phyloP scores from a whole-genome alignment of 768 basidiomycete genomes.

The Russula lepida region DNA sequence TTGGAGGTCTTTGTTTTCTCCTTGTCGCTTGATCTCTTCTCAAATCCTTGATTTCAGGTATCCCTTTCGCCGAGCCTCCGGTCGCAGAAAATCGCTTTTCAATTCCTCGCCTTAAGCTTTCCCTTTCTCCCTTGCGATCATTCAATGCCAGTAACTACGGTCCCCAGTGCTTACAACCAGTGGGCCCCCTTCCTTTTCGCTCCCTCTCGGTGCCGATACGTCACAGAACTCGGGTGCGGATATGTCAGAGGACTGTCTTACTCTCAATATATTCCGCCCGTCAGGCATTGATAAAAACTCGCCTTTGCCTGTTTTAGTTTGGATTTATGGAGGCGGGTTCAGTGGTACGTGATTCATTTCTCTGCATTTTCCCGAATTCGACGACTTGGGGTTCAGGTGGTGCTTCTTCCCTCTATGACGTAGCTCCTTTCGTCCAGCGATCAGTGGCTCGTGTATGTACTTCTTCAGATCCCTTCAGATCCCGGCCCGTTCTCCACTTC shows the following conservation, averaged over 20 bases:
- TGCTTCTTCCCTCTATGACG: conserved; percentile 2
- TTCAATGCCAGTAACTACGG: conserved; percentile 30
- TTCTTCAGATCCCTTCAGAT: neutral
- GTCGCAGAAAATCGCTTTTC: conserved; percentile 26
- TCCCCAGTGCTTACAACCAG: conserved; percentile 25
- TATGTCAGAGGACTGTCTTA: conserved; percentile 41
- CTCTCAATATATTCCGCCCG: conserved; percentile 40
- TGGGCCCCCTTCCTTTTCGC: neutral
- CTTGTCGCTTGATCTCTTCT: neutral
- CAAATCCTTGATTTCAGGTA: conserved; percentile 20
- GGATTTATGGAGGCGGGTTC: conserved; percentile 39
- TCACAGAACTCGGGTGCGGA: neutral
- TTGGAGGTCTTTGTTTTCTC: conserved; percentile 24
- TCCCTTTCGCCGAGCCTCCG: conserved; percentile 32
- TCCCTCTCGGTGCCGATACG: neutral
- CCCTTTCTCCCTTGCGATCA: conserved; percentile 17
- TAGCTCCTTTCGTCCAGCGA: conserved; percentile 2
- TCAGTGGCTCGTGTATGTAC: conserved; percentile 16
- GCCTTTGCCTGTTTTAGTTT: conserved; percentile 36
- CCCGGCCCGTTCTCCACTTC: neutral
- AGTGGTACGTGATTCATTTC: neutral
- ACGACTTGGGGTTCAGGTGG: neutral
- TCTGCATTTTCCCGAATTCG: neutral
- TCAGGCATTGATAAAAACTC: conserved; percentile 23
- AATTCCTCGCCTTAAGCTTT: conserved; percentile 23